Percentiles rank a stretch among this genome's conserved stretches.
These are phyloP conservation scores for Rosa multiflora DNA, from an alignment of 306 rosid genomes.

Conservation along the genomic window DNA sequence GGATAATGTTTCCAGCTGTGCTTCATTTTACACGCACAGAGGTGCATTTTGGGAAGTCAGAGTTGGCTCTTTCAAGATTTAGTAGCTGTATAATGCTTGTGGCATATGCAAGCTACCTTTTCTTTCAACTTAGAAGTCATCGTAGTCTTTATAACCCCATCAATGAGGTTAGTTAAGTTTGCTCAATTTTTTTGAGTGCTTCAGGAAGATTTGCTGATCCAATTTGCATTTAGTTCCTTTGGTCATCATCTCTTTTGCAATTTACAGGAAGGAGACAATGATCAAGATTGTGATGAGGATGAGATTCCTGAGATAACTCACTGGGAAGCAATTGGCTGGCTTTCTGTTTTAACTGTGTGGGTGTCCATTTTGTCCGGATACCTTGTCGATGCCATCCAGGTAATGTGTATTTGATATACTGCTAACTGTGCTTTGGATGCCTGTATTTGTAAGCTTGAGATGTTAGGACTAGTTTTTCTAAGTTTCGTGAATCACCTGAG, in stretches of 20 bases:
- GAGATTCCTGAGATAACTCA: slow-evolving; percentile 63
- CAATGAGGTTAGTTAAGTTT: slow-evolving; percentile 50
- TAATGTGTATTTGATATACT: slow-evolving; percentile 17
- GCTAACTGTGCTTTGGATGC: background rate
- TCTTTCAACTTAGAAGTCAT: slow-evolving; percentile 75
- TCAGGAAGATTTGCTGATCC: slow-evolving; percentile 1
- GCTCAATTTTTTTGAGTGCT: background rate
- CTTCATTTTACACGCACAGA: slow-evolving; percentile 90
- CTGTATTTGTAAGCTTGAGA: background rate
- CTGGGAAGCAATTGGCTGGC: slow-evolving; percentile 91
- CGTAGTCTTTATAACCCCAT: slow-evolving; percentile 49
- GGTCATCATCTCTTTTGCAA: slow-evolving; percentile 15
- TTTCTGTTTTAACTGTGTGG: slow-evolving; percentile 75
- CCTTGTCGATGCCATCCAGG: slow-evolving; percentile 87
- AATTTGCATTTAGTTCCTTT: background rate
- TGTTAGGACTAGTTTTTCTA: background rate
- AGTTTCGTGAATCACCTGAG: background rate
- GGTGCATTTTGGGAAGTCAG: slow-evolving; percentile 76
- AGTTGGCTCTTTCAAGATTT: slow-evolving; percentile 79
- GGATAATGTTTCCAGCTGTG: slow-evolving; percentile 81
- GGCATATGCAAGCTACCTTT: slow-evolving; percentile 85
- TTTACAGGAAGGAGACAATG: slow-evolving; percentile 43
- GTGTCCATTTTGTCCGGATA: slow-evolving; percentile 83
- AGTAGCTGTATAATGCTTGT: slow-evolving; percentile 86
- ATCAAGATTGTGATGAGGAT: slow-evolving; percentile 49